phyloP scores from a whole-genome alignment of 768 basidiomycete genomes.

The Suillus hirtellus region DNA sequence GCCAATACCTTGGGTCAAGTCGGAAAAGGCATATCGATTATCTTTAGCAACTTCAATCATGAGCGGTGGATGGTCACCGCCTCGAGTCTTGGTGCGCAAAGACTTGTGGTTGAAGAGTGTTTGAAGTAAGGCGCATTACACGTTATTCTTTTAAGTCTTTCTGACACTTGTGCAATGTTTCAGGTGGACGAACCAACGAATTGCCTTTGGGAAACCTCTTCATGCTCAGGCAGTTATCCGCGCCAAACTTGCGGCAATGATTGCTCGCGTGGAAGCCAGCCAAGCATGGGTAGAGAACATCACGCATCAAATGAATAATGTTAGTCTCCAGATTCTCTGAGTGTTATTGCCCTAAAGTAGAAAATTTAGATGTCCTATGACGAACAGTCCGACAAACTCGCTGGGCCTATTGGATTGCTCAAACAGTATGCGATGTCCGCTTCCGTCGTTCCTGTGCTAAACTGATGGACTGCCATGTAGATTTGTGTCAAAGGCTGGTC shows the following conservation, averaged over 20 bases:
- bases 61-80: constrained; percentile 87
- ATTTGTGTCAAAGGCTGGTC: constrained; percentile 59
- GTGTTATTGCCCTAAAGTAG: neutral
- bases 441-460: neutral
- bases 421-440: constrained; percentile 64
- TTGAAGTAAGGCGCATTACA: constrained; percentile 55
- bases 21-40: constrained; percentile 80
- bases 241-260: constrained; percentile 85
- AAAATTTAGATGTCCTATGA: constrained; percentile 74
- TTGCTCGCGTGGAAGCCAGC: constrained; percentile 80
- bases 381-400: constrained; percentile 82
- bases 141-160: neutral
- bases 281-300: constrained; percentile 91
- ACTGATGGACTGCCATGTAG: constrained; percentile 35
- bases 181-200: constrained; percentile 87
- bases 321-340: constrained; percentile 30
- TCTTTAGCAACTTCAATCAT: constrained; percentile 86
- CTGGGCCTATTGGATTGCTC: constrained; percentile 85
- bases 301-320: constrained; percentile 92
- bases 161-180: constrained; percentile 15
- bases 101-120: constrained; percentile 85
- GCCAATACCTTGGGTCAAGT: constrained; percentile 86
- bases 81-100: constrained; percentile 71
- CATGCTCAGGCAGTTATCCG: constrained; percentile 84
- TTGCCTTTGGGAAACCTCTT: constrained; percentile 89